Evolutionary conservation across 192 early-diverging fungal genomes (phyloP), one percentile per base, ranked within the genome.

Genomic region (Phycomyces blakesleeanus): DNA sequence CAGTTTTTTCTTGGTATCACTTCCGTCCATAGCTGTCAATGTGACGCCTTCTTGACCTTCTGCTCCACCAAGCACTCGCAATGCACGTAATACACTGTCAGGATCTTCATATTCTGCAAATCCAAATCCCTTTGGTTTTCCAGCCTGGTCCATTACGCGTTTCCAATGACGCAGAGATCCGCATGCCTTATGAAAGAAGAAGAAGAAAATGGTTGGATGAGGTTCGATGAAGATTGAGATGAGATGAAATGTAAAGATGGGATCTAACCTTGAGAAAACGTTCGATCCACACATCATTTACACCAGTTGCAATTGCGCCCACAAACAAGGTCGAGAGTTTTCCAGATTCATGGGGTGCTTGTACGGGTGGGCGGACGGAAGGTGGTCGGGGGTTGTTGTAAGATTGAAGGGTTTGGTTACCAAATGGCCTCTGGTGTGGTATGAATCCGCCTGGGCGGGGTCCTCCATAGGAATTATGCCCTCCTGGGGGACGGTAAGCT

Each of bases 321-420:
- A 91, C 82, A 67, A 88, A 91, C 8, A 91, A 57, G 8, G 87
- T 89, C 15, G 83, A 85, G 47, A 88, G 71, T 64, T 87, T 90
- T 22, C 87, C 84, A 51, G 51, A 62, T 21, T 76, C 75, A n/a
- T 55, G 56, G 0, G 59, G 55, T n/a, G 62, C 39, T 41, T 34
- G 14, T 7, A 7, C 3, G 29, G 64, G 42, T 37, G 64, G 44
- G 6, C 53, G 16, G 5, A 21, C 21, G 0, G 16, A 10, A 22
- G 21, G 51, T 53, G 29, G 29, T 34, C 29, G 29, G 29, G 29
- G 29, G 29, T 34, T 34, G 29, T 34, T 34, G 29, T 34, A 34
- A 34, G 29, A 34, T 34, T 34, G 29, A 11, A n/a, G 18, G 11
- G 15, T 18, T 47, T 14, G 44, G 44, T n/a, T 18, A 12, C 44